A percentile compares a stretch with the other conserved stretches of the same genome.
Evolutionary conservation across 768 basidiomycete species (phyloP).

Genomic region (Rubroboletus pulcherrimus): DNA sequence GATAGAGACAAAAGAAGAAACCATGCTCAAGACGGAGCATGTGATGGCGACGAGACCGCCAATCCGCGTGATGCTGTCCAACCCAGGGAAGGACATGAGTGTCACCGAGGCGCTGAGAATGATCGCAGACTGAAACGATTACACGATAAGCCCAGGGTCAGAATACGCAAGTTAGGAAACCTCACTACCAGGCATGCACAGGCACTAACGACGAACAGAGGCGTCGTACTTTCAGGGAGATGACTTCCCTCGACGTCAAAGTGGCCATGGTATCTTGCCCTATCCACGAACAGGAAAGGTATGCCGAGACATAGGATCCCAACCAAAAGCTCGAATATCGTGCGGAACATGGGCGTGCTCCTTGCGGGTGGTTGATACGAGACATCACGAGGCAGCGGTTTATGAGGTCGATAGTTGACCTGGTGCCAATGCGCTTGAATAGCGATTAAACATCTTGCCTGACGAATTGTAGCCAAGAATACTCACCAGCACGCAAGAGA

Average conservation of each 20-base stretch:
- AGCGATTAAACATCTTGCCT: slow-evolving; percentile 1
- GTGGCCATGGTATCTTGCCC: slow-evolving; percentile 41
- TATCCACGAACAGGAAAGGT: slow-evolving; percentile 69
- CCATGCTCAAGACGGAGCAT: slow-evolving; percentile 67
- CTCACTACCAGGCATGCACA: slow-evolving; percentile 64
- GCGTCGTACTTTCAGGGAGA: slow-evolving; percentile 41
- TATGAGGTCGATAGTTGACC: slow-evolving; percentile 62
- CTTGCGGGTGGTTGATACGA: slow-evolving; percentile 24
- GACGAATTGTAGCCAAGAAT: neutral
- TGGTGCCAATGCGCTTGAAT: slow-evolving; percentile 63
- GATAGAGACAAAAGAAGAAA: slow-evolving; percentile 63
- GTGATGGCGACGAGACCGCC: slow-evolving; percentile 65
- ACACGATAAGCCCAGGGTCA: slow-evolving; percentile 1
- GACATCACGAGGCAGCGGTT: slow-evolving; percentile 58
- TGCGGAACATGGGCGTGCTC: slow-evolving; percentile 43
- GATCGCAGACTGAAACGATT: slow-evolving; percentile 59
- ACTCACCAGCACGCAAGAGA: slow-evolving; percentile 62
- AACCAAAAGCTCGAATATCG: slow-evolving; percentile 53
- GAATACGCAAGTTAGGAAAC: slow-evolving; percentile 6
- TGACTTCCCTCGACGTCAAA: slow-evolving; percentile 60
- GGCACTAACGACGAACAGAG: slow-evolving; percentile 61
- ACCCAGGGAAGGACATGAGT: slow-evolving; percentile 72
- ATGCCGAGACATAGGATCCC: slow-evolving; percentile 72
- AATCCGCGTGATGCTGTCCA: slow-evolving; percentile 61
- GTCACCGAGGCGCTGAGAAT: slow-evolving; percentile 80